phyloP scores from a whole-genome alignment of 1,139 yeast genomes.

The Zhuliangozyma parablackwelliae region DNA sequence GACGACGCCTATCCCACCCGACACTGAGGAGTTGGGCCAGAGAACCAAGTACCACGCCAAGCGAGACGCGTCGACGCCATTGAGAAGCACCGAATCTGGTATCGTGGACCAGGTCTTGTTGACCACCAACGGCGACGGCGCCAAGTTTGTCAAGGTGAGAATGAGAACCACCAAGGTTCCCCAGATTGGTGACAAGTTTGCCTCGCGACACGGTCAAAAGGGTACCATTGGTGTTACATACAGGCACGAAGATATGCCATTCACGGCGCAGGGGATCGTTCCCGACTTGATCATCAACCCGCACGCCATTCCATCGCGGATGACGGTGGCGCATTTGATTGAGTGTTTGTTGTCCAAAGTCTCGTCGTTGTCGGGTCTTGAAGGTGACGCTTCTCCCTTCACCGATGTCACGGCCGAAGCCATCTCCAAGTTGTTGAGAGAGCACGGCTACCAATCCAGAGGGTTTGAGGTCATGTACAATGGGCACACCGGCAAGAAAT shows the following conservation, averaged over 20 bases:
- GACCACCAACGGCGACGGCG: conserved; percentile 97
- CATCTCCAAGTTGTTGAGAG: conserved; percentile 82
- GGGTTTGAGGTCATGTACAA: conserved; percentile 98
- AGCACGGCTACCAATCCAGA: conserved; percentile 95
- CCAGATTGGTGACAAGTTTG: conserved; percentile 98
- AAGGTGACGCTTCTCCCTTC: conserved; percentile 98
- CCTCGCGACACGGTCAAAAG: conserved; percentile 99
- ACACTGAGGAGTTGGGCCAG: conserved; percentile 96
- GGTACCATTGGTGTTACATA: conserved; percentile 99
- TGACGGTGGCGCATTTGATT: conserved; percentile 99
- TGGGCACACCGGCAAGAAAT: conserved; percentile 96
- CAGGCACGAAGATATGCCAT: conserved; percentile 98
- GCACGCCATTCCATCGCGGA: conserved; percentile 99
- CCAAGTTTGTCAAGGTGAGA: conserved; percentile 94
- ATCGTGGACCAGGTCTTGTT: conserved; percentile 95
- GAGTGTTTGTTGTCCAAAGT: conserved; percentile 96
- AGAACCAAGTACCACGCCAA: conserved; percentile 97
- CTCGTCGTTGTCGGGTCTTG: conserved; percentile 89
- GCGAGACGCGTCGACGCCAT: conserved; percentile 97
- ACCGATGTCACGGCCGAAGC: conserved; percentile 98
- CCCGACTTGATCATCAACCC: conserved; percentile 98
- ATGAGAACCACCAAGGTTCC: conserved; percentile 98
- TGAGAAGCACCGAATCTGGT: conserved; percentile 96
- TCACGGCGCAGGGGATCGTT: conserved; percentile 91
- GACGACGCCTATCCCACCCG: conserved; percentile 97